Conservation (phyloP, 495 filamentous ascomycete species). For the Penicillium parvum region DNA sequence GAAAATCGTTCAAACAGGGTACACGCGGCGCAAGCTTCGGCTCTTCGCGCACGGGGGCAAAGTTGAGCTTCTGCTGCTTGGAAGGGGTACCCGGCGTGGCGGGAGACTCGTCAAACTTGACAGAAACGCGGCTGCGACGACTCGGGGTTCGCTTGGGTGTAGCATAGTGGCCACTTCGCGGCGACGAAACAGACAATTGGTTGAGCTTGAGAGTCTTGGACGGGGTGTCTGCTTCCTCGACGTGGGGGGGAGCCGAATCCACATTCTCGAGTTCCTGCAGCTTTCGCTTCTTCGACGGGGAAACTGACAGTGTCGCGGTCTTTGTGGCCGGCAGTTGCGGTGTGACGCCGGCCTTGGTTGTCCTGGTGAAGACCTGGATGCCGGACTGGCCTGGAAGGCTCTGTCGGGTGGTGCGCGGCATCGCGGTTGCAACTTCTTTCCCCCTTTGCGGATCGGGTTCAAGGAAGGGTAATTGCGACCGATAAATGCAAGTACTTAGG, state of each 20-base stretch:
- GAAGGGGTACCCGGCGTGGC: constrained; percentile 26
- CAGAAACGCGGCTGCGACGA: constrained; percentile 14
- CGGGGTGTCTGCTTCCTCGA: constrained; percentile 28
- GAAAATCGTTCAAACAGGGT: constrained; percentile 30
- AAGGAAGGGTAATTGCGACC: constrained; percentile 16
- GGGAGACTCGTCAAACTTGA: constrained; percentile 8
- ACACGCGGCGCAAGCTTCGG: constrained; percentile 22
- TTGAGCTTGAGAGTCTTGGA: constrained; percentile 41
- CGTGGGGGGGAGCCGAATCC: constrained; percentile 14
- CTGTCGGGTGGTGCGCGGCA: constrained; percentile 34
- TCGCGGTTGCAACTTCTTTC: constrained; percentile 29
- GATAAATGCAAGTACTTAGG: constrained; percentile 21
- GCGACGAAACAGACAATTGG: constrained; percentile 35
- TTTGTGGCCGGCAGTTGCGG: constrained; percentile 22
- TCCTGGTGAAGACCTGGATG: constrained; percentile 41
- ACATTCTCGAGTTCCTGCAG: constrained; percentile 40
- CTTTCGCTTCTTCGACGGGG: constrained; percentile 48
- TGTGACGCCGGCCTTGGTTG: constrained; percentile 38
- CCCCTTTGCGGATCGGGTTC: constrained; percentile 1
- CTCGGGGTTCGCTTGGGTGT: constrained; percentile 22
- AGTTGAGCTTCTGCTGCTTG: constrained; percentile 30
- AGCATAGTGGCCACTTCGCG: constrained; percentile 37
- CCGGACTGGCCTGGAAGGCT: constrained; percentile 29
- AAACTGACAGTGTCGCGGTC: constrained; percentile 23
- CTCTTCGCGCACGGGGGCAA: constrained; percentile 13